Evolutionary conservation across 1,284 basidiomycete genomes (phyloP).

Genomic region (Naganishia sp.): DNA sequence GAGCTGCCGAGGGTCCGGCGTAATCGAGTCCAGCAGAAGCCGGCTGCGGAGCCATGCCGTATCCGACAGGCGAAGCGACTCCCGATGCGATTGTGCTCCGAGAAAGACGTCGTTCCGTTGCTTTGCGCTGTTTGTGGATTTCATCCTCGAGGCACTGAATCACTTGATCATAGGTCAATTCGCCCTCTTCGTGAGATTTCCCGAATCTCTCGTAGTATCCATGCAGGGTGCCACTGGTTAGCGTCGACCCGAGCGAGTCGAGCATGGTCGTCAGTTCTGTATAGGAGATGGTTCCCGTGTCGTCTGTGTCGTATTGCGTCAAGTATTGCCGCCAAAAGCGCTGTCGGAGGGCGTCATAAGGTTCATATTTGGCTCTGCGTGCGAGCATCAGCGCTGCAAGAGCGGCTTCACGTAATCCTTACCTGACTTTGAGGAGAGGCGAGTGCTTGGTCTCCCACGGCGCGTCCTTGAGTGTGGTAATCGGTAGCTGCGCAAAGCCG

Average conservation of each 20-base stretch:
- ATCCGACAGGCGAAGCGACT: conserved; percentile 35
- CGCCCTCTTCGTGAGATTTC: conserved; percentile 68
- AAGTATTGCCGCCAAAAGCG: conserved; percentile 90
- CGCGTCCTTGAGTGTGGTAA: conserved; percentile 49
- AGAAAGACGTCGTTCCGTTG: conserved; percentile 59
- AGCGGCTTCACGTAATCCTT: conserved; percentile 25
- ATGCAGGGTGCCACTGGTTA: conserved; percentile 75
- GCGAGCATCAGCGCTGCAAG: not conserved
- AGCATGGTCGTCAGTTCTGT: conserved; percentile 95
- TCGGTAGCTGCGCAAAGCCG: conserved; percentile 40
- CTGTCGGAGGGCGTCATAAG: conserved; percentile 86
- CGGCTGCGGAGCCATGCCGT: conserved; percentile 39
- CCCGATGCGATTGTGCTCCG: conserved; percentile 31
- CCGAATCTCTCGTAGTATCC: conserved; percentile 73
- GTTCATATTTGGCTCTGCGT: conserved; percentile 85
- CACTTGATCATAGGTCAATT: conserved; percentile 75
- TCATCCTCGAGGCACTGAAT: conserved; percentile 76
- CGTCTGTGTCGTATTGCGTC: conserved; percentile 87
- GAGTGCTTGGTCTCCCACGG: conserved; percentile 52
- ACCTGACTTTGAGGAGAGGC: conserved; percentile 44
- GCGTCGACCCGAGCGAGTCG: conserved; percentile 91
- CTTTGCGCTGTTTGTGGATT: conserved; percentile 67
- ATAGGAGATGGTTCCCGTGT: conserved; percentile 73
- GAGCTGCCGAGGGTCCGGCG: conserved; percentile 41
- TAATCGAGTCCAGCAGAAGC: conserved; percentile 41